Base-by-base conservation (phyloP, 78 protist genomes). In the Parvularia atlantis region DNA sequence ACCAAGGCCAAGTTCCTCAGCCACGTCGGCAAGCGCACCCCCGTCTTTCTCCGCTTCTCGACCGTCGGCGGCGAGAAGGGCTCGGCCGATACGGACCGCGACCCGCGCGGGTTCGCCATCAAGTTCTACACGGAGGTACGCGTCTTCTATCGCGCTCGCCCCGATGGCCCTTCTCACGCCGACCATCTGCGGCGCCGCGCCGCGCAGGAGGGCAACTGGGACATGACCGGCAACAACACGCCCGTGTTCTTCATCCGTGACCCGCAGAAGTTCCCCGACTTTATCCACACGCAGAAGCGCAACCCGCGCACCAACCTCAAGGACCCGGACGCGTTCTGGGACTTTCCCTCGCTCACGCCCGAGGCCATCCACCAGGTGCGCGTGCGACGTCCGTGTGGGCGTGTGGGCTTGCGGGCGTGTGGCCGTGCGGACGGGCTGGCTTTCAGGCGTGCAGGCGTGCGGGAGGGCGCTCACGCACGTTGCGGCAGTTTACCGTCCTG, bases 221-320 rank as follows among this genome's bases (percentile, higher is more conserved):
- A 90, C 64, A 43, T 90, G 72, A 85, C 86, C 40, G 88, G 89
- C 53, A 80, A 84, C 66, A 86, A 62, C 71, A 63, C 69, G 7
- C 87, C 90, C 65, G 87, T 85, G 9, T 90, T 90, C 83, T 85
- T 83, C 73, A 73, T 87, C 28, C 82, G 88, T 33, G 93, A 85
- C 28, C 71, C 78, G 52, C 66, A 43, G 19, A 41, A 56, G 69
- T 76, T 76, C 39, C 90, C 90, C 46, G 91, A 86, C 61, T 73
- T 87, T n/a, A 73, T 90, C 52, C 91, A 87, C 75, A 66, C 94
- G 10, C 87, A 76, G 71, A 87, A 86, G 77, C 86, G 84, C 43
- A 71, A 87, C 40, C 90, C 90, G 54, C 77, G 71, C 44, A 81
- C 84, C 63, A 65, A 82, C 48, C 59, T 76, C 39, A 74, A 71